Percentiles rank a stretch among this genome's conserved stretches.
Evolutionary conservation across 805 yeast genomes (phyloP).

Genomic region (Wickerhamiella hasegawae): DNA sequence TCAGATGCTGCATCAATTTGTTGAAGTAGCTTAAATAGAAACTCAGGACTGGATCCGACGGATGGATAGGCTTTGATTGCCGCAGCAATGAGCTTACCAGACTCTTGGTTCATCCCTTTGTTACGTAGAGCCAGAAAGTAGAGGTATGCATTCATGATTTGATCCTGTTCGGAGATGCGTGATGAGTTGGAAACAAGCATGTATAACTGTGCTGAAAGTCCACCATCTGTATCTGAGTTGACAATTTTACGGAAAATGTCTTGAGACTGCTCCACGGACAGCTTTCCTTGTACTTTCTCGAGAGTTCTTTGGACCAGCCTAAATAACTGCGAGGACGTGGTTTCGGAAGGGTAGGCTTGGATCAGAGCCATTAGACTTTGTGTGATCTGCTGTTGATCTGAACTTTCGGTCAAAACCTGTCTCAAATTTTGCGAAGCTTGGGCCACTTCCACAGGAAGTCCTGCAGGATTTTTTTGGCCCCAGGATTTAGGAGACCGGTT

Average conservation of each 20-base stretch:
- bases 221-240: constrained; percentile 2
- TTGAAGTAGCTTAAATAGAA: neutral
- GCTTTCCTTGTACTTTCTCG: constrained; percentile 1
- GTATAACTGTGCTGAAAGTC: constrained; percentile 13
- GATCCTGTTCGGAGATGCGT: constrained; percentile 2
- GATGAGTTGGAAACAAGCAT: constrained; percentile 11
- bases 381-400: neutral
- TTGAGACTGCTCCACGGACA: constrained; percentile 6
- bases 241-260: constrained; percentile 10
- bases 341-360: neutral
- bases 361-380: neutral
- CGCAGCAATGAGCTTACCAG: constrained; percentile 11
- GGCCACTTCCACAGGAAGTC: constrained; percentile 5
- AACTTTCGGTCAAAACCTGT: neutral
- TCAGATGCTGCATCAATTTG: neutral
- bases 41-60: neutral
- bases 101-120: constrained; percentile 10
- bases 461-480: neutral
- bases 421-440: constrained; percentile 9
- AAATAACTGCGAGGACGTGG: neutral
- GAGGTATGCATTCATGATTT: constrained; percentile 12
- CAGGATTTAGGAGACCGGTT: neutral
- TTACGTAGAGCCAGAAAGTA: constrained; percentile 13
- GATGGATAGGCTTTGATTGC: constrained; percentile 3
- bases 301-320: constrained; percentile 9